Conservation (phyloP, 306 rosid genomes). For the Herpetospermum pedunculosum region DNA sequence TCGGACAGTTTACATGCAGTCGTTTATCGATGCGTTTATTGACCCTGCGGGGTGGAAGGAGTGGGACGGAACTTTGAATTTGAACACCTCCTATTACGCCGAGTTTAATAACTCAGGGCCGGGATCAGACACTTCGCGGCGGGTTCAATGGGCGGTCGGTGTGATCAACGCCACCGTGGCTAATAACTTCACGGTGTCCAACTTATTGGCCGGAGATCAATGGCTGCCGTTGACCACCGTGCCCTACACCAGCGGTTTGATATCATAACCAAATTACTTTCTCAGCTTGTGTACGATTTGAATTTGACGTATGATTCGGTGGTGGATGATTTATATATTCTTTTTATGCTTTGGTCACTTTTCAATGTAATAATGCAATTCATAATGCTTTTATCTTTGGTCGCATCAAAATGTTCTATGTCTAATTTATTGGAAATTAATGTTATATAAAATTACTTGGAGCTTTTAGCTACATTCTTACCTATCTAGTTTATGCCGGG, state of each 20-base stretch:
- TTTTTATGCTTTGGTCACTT: too few species aligned
- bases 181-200: background rate
- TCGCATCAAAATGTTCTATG: too few species aligned
- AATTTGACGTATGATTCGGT: background rate
- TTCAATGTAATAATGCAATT: too few species aligned
- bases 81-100: background rate
- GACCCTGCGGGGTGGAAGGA: constrained; percentile 9
- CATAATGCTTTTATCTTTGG: too few species aligned
- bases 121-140: background rate
- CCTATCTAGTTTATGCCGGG: too few species aligned
- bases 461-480: too few species aligned
- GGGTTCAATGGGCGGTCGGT: constrained; percentile 5
- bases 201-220: background rate
- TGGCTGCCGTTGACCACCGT: background rate
- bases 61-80: constrained; percentile 5
- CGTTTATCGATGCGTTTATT: background rate
- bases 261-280: background rate
- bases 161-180: background rate
- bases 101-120: constrained; percentile 1
- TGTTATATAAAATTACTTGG: too few species aligned
- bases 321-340: background rate
- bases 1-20: constrained; percentile 5
- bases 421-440: background rate
- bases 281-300: background rate
- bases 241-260: background rate